Base-by-base conservation (phyloP, 2,329 filamentous ascomycete genomes). In the Botrytis deweyae region DNA sequence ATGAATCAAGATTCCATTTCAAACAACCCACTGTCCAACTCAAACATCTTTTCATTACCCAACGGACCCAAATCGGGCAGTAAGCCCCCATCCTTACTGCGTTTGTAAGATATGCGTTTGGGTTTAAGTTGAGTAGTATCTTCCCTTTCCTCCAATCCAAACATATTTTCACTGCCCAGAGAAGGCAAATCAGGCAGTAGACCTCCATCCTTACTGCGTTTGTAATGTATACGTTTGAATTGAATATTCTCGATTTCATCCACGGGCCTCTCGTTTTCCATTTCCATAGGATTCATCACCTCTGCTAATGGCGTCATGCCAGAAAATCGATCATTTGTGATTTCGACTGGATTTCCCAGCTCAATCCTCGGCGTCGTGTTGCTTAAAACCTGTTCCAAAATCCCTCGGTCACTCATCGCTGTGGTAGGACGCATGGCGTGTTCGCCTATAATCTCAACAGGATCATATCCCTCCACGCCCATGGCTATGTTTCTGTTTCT, bases 361-460 rank as follows among this genome's bases (percentile, higher is more conserved):
- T 81, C 80, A 14, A 78, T 64, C 44, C 70, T 78, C 1, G 80
- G 80, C 7, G 80, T 81, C 7, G 80, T 81, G 49, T 80, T 81
- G 59, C 74, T 80, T 46, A 81, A 59, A n/a, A 80, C 79, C 29
- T 80, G 78, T 59, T 81, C 78, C 36, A 81, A 52, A 40, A 82
- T 81, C 0, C 77, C 78, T 12, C 72, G 70, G 71, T 81, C 79
- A 61, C 78, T 80, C 62, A 81, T 59, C 18, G 80, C 80, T 7
- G 79, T 81, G 1, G 76, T 78, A 33, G 81, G 80, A 59, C 80
- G 72, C 77, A 80, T 72, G 3, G 69, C 59, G 58, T 80, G 76
- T 38, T 78, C 77, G 36, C 74, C 76, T 42, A 80, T 38, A 69
- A 72, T 62, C 7, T 74, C 75, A 42, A 66, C 71, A 46, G 68